phyloP scores from a whole-genome alignment of 208 protist genomes.

The Leishmania major region DNA sequence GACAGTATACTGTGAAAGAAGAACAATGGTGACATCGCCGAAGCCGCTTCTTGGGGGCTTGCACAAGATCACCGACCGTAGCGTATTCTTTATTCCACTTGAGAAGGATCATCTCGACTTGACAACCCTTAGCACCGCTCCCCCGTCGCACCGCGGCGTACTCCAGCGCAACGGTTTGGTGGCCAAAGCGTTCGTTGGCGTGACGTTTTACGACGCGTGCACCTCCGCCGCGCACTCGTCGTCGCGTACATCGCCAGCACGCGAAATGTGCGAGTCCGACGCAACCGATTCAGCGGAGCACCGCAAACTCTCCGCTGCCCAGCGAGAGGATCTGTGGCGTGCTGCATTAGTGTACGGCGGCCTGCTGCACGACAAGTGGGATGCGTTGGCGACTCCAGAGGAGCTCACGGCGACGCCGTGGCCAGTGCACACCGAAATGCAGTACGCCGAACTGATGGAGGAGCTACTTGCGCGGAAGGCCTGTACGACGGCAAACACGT shows the following conservation, averaged over 20 bases:
- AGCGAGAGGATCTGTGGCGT: constrained; percentile 43
- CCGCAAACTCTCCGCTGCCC: constrained; percentile 20
- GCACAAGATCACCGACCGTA: constrained; percentile 49
- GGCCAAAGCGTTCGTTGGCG: constrained; percentile 52
- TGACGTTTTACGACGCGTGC: constrained; percentile 8
- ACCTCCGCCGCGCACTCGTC: background rate
- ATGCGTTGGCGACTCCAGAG: constrained; percentile 7
- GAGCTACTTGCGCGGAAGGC: constrained; percentile 21
- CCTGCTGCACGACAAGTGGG: constrained; percentile 16
- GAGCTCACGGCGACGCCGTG: constrained; percentile 29
- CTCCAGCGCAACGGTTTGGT: constrained; percentile 73
- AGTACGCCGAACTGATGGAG: constrained; percentile 34
- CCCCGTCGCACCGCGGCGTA: constrained; percentile 54
- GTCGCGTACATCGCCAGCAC: background rate
- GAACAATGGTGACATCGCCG: background rate
- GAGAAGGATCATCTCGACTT: constrained; percentile 51
- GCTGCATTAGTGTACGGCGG: constrained; percentile 31
- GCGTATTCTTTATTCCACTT: constrained; percentile 54
- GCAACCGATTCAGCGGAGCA: background rate
- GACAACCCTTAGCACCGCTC: constrained; percentile 53
- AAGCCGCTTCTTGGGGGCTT: constrained; percentile 31
- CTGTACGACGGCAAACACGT: constrained; percentile 38
- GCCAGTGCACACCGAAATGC: constrained; percentile 46
- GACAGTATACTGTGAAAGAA: too few relatives aligned
- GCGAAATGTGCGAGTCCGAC: background rate